Base-by-base conservation (phyloP, 148 eudicot genomes). In the Rhododendron kiyosumense region DNA sequence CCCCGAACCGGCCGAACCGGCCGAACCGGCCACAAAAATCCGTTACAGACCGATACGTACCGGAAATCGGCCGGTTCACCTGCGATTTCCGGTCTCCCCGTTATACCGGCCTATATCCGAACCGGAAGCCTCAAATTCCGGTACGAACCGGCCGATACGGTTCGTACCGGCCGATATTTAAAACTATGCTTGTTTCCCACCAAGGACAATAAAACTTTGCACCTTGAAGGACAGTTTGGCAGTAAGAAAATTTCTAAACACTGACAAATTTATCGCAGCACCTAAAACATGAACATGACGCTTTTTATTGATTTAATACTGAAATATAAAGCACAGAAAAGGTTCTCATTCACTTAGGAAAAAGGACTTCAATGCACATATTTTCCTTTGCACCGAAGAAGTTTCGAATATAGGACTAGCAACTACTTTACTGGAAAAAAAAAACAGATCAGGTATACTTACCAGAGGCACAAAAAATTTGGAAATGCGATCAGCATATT, bases 401-500 rank as follows among this genome's bases (percentile, higher is more conserved):
- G 71, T 9, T 63, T 13, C 14, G 71, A 63, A 63, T 9, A 63
- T 63, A 8, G 30, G 30, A 63, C 28, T 63, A 63, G 30, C 2
- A 63, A 63, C 11, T 9, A 46, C 2, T 61, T 20, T 6, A 22
- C 71, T 24, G 34, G 80, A 63, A n/a, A n/a, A 22, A 12, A 28
- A 54, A 63, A n/a, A 43, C 11, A 9, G 3, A 43, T n/a, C 41
- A 43, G 34, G 41, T 76, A 49, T 22, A 90, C 95, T 88, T 83
- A 95, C 99, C 88, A 97, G 87, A 82, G 99, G 99, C 75, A 97
- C 99, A 79, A 97, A 97, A 86, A 78, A 91, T 86, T 92, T 94
- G 85, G 99, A 97, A 84, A 97, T 94, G 34, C 92, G 96, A 84
- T 97, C 98, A 76, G 99, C 99, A 57, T 95, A 90, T 91, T 94